Evolutionary conservation across 805 yeast genomes (phyloP).

Genomic region (Candida tibetensis): DNA sequence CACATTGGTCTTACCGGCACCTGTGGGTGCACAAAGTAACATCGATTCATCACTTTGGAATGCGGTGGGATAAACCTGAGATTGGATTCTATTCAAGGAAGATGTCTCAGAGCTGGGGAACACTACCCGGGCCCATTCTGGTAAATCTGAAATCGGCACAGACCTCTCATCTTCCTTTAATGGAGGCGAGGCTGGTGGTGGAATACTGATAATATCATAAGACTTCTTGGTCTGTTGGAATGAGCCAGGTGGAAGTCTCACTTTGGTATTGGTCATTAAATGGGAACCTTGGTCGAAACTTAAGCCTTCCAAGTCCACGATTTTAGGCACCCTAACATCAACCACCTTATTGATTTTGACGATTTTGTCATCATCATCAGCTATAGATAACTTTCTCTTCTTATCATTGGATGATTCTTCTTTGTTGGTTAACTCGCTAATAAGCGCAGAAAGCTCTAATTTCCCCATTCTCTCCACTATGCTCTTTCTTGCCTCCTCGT

Average conservation of each 20-base stretch:
- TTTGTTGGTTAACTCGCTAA: constrained; percentile 33
- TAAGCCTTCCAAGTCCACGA: constrained; percentile 62
- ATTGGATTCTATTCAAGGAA: constrained; percentile 77
- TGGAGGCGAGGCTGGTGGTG: constrained; percentile 62
- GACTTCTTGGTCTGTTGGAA: constrained; percentile 66
- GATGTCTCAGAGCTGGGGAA: constrained; percentile 68
- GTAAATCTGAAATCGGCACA: constrained; percentile 60
- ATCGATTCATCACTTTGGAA: constrained; percentile 69
- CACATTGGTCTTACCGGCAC: constrained; percentile 97
- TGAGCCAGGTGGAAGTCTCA: constrained; percentile 80
- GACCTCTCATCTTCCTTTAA: constrained; percentile 43
- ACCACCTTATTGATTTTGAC: constrained; percentile 5
- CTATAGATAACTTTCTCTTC: constrained; percentile 22
- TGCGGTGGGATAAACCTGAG: constrained; percentile 77
- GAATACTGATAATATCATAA: constrained; percentile 91
- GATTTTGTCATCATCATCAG: constrained; percentile 11
- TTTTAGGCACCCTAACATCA: constrained; percentile 40
- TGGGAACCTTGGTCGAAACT: constrained; percentile 73
- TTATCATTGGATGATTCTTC: constrained; percentile 9
- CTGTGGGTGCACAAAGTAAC: constrained; percentile 94
- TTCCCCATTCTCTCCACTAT: constrained; percentile 45
- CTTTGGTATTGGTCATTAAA: constrained; percentile 60
- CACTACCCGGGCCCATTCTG: constrained; percentile 77
- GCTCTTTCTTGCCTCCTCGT: constrained; percentile 25
- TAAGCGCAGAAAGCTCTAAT: constrained; percentile 38